These are phyloP conservation scores for Ogataea neopini DNA, from an alignment of 805 yeast genomes.

Conservation along the genomic window DNA sequence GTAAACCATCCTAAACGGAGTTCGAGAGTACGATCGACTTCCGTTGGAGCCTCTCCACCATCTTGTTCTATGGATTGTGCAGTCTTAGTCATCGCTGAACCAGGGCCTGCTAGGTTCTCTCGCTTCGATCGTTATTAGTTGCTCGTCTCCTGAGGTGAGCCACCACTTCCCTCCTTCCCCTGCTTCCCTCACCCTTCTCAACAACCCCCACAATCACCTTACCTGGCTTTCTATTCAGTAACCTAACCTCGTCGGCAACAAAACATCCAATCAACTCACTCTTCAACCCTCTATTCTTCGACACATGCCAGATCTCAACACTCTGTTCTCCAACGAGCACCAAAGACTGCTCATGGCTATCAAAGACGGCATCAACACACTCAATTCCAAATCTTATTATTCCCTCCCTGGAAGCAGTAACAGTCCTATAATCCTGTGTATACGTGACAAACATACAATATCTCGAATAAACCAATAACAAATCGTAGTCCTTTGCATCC, in stretches of 20 bases:
- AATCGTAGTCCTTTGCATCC: conserved; percentile 26
- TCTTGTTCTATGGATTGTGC: too few species aligned
- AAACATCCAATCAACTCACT: conserved; percentile 28
- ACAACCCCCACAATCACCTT: conserved; percentile 28
- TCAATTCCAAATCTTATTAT: conserved; percentile 29
- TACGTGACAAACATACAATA: conserved; percentile 31
- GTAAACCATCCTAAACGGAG: too few species aligned
- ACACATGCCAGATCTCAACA: conserved; percentile 32
- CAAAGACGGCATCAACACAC: conserved; percentile 31
- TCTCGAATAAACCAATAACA: conserved; percentile 31
- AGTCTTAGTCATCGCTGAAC: too few species aligned
- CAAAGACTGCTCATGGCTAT: conserved; percentile 28
- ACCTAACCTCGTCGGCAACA: conserved; percentile 25
- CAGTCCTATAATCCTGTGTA: conserved; percentile 20
- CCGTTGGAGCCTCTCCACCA: too few species aligned
- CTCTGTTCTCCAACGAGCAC: conserved; percentile 25
- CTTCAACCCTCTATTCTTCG: conserved; percentile 20
- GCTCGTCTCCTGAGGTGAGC: conserved; percentile 17
- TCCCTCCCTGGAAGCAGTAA: conserved; percentile 28
- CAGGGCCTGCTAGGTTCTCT: too few species aligned
- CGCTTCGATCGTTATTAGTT: not conserved
- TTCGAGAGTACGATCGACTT: too few species aligned
- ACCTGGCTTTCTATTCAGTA: conserved; percentile 31
- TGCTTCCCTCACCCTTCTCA: conserved; percentile 11
- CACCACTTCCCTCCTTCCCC: conserved; percentile 20